Base-by-base conservation (phyloP, 2,329 filamentous ascomycete species). In the Xylariaceae sp. region DNA sequence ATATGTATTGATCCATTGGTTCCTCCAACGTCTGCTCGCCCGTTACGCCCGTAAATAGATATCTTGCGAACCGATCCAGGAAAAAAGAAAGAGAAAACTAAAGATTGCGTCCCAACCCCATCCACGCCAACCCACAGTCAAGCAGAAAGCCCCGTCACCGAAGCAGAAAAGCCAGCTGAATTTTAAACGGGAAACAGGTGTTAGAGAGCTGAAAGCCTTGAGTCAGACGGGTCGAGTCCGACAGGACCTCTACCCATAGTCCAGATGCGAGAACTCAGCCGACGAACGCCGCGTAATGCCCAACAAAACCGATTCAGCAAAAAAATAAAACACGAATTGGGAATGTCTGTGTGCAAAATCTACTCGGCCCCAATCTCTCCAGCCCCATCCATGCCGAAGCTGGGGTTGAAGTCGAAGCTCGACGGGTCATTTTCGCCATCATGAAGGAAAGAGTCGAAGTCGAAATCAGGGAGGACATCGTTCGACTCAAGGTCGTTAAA, bases 381-480 rank as follows among this genome's bases (percentile, higher is more conserved):
- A 23, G 70, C 68, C 47, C 76, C 76, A 60, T 85, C 82, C 75
- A 86, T 81, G n/a, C 74, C 70, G 68, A 84, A 84, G 51, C 74
- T 71, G 23, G 77, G 72, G 62, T 75, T 75, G 67, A 87, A 87
- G 72, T 82, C 82, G 63, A 87, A 87, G 3, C 69, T 72, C 49
- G 74, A 72, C 48, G 75, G 75, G 47, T 78, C 79, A 39, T 73
- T 76, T 51, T 80, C 80, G 60, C 81, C 78, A 58, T 82, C 78
- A 63, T 88, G 83, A 6, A 88, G 74, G 75, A 88, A 88, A 1
- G 85, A 86, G 71, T 88, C 85, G 65, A 88, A 83, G 65, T 88
- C 85, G 67, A 88, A 88, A 64, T 86, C 85, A 66, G 83, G 84
- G 52, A 88, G 76, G 42, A 87, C 84, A 68, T 87, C 80, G 56